phyloP scores from a whole-genome alignment of 1,284 basidiomycete species.

The Cryptococcus amylolentus region DNA sequence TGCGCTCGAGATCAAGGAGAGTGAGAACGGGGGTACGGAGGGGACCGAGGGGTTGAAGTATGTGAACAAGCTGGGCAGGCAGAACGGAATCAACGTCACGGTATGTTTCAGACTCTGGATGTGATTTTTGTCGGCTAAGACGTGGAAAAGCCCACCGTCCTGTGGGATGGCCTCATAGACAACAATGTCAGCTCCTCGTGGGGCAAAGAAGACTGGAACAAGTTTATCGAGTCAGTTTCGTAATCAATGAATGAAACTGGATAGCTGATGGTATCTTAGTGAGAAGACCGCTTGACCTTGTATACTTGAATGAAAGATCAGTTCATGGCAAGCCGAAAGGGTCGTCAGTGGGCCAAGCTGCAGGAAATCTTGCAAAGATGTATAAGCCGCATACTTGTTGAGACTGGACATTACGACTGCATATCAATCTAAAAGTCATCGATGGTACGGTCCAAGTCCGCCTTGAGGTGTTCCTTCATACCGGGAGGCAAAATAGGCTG shows the following conservation, averaged over 20 bases:
- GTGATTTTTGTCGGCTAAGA: neutral
- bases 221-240: constrained; percentile 60
- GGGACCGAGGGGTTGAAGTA: constrained; percentile 30
- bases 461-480: constrained; percentile 77
- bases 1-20: constrained; percentile 29
- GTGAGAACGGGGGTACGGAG: constrained; percentile 54
- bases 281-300: neutral
- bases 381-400: no score
- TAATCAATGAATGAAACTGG: neutral
- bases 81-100: constrained; percentile 89
- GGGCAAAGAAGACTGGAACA: constrained; percentile 77
- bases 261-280: neutral
- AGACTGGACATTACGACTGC: neutral
- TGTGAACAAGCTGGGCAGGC: constrained; percentile 73
- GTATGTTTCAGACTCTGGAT: constrained; percentile 18
- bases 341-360: neutral
- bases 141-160: constrained; percentile 61
- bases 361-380: neutral
- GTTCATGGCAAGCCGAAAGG: neutral
- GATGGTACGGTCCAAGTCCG: constrained; percentile 81
- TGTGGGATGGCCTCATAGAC: constrained; percentile 81
- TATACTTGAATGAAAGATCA: neutral
- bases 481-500: constrained; percentile 77
- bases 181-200: constrained; percentile 77
- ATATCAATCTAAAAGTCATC: constrained; percentile 52